Conservation (phyloP, 257 asterid species). For the Nicotiana undulata region DNA sequence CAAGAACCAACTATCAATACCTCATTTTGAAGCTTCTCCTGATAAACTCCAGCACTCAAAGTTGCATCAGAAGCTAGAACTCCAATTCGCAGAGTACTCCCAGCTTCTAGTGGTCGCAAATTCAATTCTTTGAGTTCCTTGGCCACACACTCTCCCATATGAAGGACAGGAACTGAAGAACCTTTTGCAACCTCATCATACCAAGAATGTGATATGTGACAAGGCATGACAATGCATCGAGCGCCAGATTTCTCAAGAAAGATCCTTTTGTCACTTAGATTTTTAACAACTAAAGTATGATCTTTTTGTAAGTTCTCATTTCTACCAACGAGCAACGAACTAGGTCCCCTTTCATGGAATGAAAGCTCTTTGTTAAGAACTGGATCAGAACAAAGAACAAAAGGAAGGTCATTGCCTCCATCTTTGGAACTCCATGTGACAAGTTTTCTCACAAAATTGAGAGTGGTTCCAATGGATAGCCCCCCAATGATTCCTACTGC, state of each 20-base stretch:
- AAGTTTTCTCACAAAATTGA: slow-evolving; percentile 28
- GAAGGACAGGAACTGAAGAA: slow-evolving; percentile 54
- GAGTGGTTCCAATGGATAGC: slow-evolving; percentile 18
- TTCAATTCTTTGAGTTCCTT: slow-evolving; percentile 56
- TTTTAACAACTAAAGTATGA: slow-evolving; percentile 30
- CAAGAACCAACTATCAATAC: slow-evolving; percentile 16
- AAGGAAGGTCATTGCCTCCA: slow-evolving; percentile 27
- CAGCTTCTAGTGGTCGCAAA: slow-evolving; percentile 62
- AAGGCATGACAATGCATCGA: slow-evolving; percentile 65
- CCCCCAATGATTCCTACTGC: slow-evolving; percentile 48
- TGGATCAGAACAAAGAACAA: slow-evolving; percentile 64
- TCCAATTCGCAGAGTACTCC: slow-evolving; percentile 58
- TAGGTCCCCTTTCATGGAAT: slow-evolving; percentile 24
- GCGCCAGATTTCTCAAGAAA: slow-evolving; percentile 63
- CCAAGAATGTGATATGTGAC: slow-evolving; percentile 62
- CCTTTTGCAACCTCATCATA: slow-evolving; percentile 51
- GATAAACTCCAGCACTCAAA: slow-evolving; percentile 38
- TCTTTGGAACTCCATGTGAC: slow-evolving; percentile 26
- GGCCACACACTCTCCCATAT: slow-evolving; percentile 72
- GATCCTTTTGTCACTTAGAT: slow-evolving; percentile 39
- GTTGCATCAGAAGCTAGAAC: slow-evolving; percentile 39
- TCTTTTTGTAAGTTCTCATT: slow-evolving; percentile 2
- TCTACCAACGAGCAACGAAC: slow-evolving; percentile 18
- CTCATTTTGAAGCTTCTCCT: slow-evolving; percentile 59
- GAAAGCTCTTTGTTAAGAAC: slow-evolving; percentile 37